Evolutionary conservation across 352 stramenopile genomes (phyloP).

Genomic region (Phytophthora vignae): DNA sequence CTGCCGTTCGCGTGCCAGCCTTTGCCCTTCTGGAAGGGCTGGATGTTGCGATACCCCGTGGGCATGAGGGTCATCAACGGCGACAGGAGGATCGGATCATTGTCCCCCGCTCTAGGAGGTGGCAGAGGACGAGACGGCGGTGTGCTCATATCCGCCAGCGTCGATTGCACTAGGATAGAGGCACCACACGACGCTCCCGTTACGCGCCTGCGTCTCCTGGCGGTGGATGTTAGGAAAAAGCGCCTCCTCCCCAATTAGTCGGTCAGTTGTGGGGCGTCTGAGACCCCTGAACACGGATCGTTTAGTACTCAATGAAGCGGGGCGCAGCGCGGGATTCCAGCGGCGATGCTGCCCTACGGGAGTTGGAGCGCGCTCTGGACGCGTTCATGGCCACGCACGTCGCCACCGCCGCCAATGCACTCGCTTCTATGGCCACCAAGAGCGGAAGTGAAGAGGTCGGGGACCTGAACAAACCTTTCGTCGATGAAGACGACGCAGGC

Average conservation of each 20-base stretch:
- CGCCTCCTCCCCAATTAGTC: constrained; percentile 37
- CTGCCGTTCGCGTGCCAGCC: constrained; percentile 74
- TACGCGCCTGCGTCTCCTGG: constrained; percentile 11
- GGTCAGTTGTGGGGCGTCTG: neutral
- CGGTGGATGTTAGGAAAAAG: constrained; percentile 1
- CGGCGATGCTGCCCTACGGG: constrained; percentile 33
- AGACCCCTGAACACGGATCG: constrained; percentile 1
- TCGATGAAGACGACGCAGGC: constrained; percentile 10
- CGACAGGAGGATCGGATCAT: constrained; percentile 44
- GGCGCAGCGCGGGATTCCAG: constrained; percentile 20
- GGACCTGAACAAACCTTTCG: neutral
- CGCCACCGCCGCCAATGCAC: constrained; percentile 22
- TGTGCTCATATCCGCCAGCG: constrained; percentile 20
- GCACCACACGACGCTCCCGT: constrained; percentile 12
- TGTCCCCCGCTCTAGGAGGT: constrained; percentile 18
- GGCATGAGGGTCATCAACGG: constrained; percentile 69
- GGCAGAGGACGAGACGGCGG: constrained; percentile 21
- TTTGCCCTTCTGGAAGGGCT: constrained; percentile 71
- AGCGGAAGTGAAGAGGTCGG: constrained; percentile 8
- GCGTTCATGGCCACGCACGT: constrained; percentile 61
- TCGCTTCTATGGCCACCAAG: constrained; percentile 10
- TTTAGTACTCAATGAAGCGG: constrained; percentile 21
- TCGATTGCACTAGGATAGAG: constrained; percentile 6
- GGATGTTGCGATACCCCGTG: constrained; percentile 74
- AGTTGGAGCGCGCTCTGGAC: constrained; percentile 69